These are phyloP conservation scores for Globisporangium apiculatum DNA, from an alignment of 352 stramenopile species.

Conservation along the genomic window DNA sequence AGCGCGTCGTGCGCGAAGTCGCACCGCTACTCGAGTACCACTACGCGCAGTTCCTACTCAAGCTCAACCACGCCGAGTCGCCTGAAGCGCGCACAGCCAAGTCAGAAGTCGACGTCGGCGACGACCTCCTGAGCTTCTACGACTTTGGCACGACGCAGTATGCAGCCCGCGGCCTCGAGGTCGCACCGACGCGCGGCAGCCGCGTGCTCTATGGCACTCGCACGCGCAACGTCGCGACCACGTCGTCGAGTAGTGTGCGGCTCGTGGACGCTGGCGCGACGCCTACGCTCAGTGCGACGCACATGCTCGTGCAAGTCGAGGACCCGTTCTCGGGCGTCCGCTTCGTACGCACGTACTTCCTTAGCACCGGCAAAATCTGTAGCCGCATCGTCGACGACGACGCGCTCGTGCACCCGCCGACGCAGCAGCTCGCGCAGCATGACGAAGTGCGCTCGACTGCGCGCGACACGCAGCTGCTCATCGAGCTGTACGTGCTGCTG, in stretches of 20 bases:
- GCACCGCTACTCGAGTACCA: constrained; percentile 49
- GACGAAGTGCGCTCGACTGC: constrained; percentile 7
- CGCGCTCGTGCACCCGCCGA: constrained; percentile 32
- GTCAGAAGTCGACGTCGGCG: constrained; percentile 47
- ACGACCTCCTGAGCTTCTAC: constrained; percentile 72
- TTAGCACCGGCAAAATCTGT: constrained; percentile 47
- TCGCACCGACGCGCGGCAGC: constrained; percentile 26
- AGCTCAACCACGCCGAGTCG: constrained; percentile 59
- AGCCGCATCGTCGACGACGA: constrained; percentile 50
- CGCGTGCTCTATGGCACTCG: constrained; percentile 58
- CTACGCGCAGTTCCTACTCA: constrained; percentile 57
- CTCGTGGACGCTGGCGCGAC: constrained; percentile 23
- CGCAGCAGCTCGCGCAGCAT: constrained; percentile 13
- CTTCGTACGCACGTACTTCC: constrained; percentile 60
- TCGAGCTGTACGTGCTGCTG: constrained; percentile 29
- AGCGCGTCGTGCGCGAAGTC: constrained; percentile 42
- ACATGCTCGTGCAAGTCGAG: constrained; percentile 64
- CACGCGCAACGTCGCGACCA: constrained; percentile 20
- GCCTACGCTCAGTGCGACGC: constrained; percentile 27
- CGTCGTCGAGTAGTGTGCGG: constrained; percentile 28
- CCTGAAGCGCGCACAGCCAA: constrained; percentile 26
- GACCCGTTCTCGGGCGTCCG: constrained; percentile 66
- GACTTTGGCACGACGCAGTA: constrained; percentile 77
- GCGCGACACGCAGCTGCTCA: constrained; percentile 23
- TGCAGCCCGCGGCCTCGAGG: constrained; percentile 26